A percentile compares a stretch with the other conserved stretches of the same genome.
These are phyloP conservation scores for Malassezia restricta DNA, from an alignment of 1,284 basidiomycete species.

Conservation along the genomic window DNA sequence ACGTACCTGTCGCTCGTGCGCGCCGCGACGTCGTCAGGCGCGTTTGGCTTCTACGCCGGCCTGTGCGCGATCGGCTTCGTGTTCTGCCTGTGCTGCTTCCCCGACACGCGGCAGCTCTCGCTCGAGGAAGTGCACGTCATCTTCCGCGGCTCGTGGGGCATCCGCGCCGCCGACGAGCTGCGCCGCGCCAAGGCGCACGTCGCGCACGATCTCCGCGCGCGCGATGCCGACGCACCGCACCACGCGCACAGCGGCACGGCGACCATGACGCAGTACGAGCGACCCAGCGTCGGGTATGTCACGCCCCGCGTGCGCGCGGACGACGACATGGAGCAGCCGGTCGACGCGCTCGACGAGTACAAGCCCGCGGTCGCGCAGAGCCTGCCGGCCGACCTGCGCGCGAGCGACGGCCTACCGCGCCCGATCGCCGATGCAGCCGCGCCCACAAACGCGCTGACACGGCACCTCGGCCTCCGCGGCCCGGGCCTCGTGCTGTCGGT, in stretches of 20 bases:
- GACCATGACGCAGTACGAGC: not conserved
- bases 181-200: conserved; percentile 25
- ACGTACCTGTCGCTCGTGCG: conserved; percentile 67
- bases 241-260: not conserved
- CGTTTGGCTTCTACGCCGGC: conserved; percentile 60
- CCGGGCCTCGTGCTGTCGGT: conserved; percentile 41
- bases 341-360: conserved; percentile 4
- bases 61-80: conserved; percentile 62
- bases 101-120: conserved; percentile 53
- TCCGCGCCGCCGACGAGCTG: conserved; percentile 44
- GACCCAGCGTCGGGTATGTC: not conserved
- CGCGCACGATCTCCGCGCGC: conserved; percentile 1
- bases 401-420: not conserved
- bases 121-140: conserved; percentile 58
- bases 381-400: not conserved
- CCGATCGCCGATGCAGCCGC: not conserved
- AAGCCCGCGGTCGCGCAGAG: not conserved
- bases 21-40: conserved; percentile 57
- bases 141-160: conserved; percentile 49
- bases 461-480: conserved; percentile 33
- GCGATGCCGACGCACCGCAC: not conserved
- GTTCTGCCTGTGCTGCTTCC: conserved; percentile 54
- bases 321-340: not conserved
- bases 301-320: not conserved
- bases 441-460: conserved; percentile 25